phyloP scores from a whole-genome alignment of 148 eudicot genomes.

The Oxyria digyna region DNA sequence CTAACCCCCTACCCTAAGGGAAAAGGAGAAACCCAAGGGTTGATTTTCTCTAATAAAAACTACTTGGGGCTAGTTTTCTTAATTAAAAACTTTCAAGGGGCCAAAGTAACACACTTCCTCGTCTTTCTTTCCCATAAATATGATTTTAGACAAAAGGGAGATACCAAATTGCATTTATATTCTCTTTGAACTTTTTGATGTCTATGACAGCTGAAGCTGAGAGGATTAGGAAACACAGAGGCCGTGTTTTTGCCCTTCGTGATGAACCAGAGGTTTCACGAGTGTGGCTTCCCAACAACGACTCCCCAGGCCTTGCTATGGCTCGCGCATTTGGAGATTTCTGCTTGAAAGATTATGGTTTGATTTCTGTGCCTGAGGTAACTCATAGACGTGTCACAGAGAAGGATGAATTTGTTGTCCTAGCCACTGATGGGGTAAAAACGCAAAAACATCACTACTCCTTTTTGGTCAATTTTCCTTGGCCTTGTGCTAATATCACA shows the following conservation, averaged over 20 bases:
- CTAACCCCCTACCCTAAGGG: no score
- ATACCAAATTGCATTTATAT: no score
- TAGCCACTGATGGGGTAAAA: constrained; percentile 88
- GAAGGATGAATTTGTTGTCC: constrained; percentile 68
- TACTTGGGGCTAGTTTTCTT: no score
- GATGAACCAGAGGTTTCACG: constrained; percentile 91
- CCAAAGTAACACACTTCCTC: no score
- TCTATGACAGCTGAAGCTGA: constrained; percentile 60
- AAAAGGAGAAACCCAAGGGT: no score
- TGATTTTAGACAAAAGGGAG: no score
- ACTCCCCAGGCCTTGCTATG: constrained; percentile 94
- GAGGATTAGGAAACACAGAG: constrained; percentile 71
- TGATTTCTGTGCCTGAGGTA: constrained; percentile 74
- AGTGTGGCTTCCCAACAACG: constrained; percentile 74
- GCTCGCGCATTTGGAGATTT: constrained; percentile 96
- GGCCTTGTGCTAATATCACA: neutral
- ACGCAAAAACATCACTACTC: neutral
- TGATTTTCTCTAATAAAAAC: no score
- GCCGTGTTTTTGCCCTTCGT: constrained; percentile 78
- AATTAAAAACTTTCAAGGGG: no score
- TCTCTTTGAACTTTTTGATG: neutral
- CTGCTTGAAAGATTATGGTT: constrained; percentile 83
- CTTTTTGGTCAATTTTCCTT: neutral
- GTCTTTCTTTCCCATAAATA: no score
- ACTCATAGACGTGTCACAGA: constrained; percentile 54